Base-by-base conservation (phyloP, 2,329 filamentous ascomycete genomes). In the Fusarium tuaranense region DNA sequence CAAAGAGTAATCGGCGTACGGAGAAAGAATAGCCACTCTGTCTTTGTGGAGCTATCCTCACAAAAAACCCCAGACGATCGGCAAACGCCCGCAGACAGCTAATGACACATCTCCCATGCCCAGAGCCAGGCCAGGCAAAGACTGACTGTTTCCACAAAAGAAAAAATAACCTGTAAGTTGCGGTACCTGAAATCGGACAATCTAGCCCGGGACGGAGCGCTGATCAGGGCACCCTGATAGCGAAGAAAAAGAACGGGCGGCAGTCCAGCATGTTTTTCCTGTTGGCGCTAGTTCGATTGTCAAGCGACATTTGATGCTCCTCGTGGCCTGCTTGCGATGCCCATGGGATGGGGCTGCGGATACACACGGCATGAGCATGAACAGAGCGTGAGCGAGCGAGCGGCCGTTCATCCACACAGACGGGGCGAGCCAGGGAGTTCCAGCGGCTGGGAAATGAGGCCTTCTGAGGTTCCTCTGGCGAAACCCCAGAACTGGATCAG, bases 381-480 rank as follows among this genome's bases (percentile, higher is more conserved):
- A n/a, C 51, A 55, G 48, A 53, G 25, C 46, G 27, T 20, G 32
- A 41, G 18, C n/a, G 48, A 30, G 10, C 48, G 18, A 30, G 48
- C 27, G 48, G 18, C 18, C 27, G 48, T 55, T 30, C 48, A 20
- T 55, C 48, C 48, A n/a, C 27, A 32, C n/a, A 22, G 30, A 44
- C 65, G 44, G 51, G 65, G 59, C 61, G 22, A 61, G 16, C 41
- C 10, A 68, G 61, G 61, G 60, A 64, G 59, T 30, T 57, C 32
- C 38, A 64, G 59, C 48, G 65, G 39, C 22, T 48, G 44, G 44
- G 58, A 71, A 73, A 75, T 75, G 72, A 75, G 72, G 72, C 67
- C 69, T 73, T 75, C 66, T 53, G 53, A 62, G 67, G 67, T 53
- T 61, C 27, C 44, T 70, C 69, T 73, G 69, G 65, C 65, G 72